A percentile compares a stretch with the other conserved stretches of the same genome.
These are phyloP conservation scores for Rhodomyrtus tomentosa DNA, from an alignment of 345 rosid species.

Conservation along the genomic window DNA sequence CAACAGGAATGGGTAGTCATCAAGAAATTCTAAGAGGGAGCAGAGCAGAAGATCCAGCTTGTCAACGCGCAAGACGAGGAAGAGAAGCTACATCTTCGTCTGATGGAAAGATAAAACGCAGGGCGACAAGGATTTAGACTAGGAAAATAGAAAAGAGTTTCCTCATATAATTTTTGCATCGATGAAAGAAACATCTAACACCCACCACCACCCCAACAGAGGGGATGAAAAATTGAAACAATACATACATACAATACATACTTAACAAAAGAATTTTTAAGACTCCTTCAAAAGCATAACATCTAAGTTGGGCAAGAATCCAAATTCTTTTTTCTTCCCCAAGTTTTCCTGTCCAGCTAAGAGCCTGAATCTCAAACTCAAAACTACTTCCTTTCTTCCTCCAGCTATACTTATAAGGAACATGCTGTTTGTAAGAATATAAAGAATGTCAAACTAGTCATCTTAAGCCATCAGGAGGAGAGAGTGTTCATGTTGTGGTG, in stretches of 20 bases:
- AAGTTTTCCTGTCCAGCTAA: background rate
- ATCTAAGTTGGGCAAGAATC: background rate
- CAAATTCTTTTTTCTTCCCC: background rate
- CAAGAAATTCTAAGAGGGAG: background rate
- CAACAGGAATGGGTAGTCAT: background rate
- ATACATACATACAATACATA: background rate
- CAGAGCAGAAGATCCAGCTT: background rate
- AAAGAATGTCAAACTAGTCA: background rate
- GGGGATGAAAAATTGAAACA: background rate
- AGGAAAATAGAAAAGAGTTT: background rate
- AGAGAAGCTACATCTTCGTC: background rate
- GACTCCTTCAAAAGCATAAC: background rate
- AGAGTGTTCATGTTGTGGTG: background rate
- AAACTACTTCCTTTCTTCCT: background rate
- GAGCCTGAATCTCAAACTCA: background rate
- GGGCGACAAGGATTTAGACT: background rate
- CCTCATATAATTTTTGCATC: background rate
- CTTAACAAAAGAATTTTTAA: background rate
- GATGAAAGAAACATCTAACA: background rate
- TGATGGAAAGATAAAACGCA: background rate
- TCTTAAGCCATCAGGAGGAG: background rate
- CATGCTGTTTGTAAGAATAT: background rate
- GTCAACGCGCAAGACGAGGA: background rate
- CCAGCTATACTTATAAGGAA: background rate
- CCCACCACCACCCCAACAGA: background rate